Percentiles rank a stretch among this genome's conserved stretches.
phyloP scores from a whole-genome alignment of 192 early-diverging fungal species.

The Kappamyces sp. region DNA sequence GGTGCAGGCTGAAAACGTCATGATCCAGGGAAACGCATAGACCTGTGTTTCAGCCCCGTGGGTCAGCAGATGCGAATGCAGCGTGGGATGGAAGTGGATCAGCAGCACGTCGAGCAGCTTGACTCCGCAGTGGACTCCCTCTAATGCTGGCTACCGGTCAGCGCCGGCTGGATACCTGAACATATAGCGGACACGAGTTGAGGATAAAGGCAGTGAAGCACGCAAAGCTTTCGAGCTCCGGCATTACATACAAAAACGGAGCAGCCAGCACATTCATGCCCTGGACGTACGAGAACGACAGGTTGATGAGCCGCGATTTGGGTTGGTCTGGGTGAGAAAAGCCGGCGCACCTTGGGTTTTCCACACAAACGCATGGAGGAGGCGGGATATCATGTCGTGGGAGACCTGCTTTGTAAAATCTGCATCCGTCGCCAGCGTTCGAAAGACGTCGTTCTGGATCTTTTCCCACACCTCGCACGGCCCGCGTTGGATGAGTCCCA shows the following conservation, averaged over 20 bases:
- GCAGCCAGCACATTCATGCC: constrained; percentile 92
- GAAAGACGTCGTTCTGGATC: constrained; percentile 86
- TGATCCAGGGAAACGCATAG: constrained; percentile 85
- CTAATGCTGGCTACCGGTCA: constrained; percentile 71
- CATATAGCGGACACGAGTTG: constrained; percentile 86
- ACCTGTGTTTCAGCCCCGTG: constrained; percentile 71
- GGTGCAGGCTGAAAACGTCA: constrained; percentile 86
- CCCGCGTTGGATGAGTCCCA: constrained; percentile 62
- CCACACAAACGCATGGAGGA: constrained; percentile 84
- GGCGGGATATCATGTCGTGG: constrained; percentile 66
- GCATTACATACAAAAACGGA: constrained; percentile 87
- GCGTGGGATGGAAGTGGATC: constrained; percentile 59
- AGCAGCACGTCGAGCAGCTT: constrained; percentile 82
- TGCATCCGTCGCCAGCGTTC: constrained; percentile 74
- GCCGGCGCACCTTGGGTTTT: constrained; percentile 59
- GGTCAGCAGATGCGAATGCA: constrained; percentile 64
- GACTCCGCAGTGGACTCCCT: constrained; percentile 17
- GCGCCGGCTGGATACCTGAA: constrained; percentile 60
- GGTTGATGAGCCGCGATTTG: constrained; percentile 39
- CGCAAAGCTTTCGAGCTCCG: constrained; percentile 87
- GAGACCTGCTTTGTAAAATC: constrained; percentile 66
- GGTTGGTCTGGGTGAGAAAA: constrained; percentile 30
- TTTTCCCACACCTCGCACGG: constrained; percentile 70
- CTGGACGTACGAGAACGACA: constrained; percentile 77
- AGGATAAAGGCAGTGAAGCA: constrained; percentile 83